These are phyloP conservation scores for Chaetomium tenue DNA, from an alignment of 495 filamentous ascomycete genomes.

Conservation along the genomic window DNA sequence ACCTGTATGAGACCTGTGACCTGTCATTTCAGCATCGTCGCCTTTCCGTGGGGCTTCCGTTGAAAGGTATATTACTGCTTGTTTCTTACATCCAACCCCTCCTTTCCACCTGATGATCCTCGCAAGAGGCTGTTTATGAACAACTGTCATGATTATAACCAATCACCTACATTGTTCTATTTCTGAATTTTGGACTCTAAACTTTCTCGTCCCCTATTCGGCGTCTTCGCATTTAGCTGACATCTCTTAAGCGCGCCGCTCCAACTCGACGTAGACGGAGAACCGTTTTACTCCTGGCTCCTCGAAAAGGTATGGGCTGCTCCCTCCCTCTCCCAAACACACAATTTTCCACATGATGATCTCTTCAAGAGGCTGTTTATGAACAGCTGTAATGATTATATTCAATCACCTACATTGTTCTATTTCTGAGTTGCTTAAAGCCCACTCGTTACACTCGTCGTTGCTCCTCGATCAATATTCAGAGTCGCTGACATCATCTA, in stretches of 20 bases:
- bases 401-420: conserved; percentile 48
- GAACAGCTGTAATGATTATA: conserved; percentile 46
- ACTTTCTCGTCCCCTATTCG: background rate
- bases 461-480: background rate
- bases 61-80: background rate
- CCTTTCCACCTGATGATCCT: conserved; percentile 28
- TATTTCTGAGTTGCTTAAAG: conserved; percentile 6
- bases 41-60: background rate
- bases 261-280: background rate
- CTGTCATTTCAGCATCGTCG: background rate
- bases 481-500: background rate
- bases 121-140: conserved; percentile 53
- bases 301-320: background rate
- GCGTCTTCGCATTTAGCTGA: background rate
- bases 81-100: conserved; percentile 1
- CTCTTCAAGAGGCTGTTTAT: conserved; percentile 49
- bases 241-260: background rate
- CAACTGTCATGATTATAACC: conserved; percentile 44
- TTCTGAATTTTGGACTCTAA: background rate
- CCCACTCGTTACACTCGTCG: background rate
- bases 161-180: conserved; percentile 47
- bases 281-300: background rate
- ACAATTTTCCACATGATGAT: conserved; percentile 25
- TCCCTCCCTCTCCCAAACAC: conserved; percentile 26
- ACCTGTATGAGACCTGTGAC: background rate